Conservation (phyloP, 2,329 filamentous ascomycete species). For the Colletotrichum sidae region DNA sequence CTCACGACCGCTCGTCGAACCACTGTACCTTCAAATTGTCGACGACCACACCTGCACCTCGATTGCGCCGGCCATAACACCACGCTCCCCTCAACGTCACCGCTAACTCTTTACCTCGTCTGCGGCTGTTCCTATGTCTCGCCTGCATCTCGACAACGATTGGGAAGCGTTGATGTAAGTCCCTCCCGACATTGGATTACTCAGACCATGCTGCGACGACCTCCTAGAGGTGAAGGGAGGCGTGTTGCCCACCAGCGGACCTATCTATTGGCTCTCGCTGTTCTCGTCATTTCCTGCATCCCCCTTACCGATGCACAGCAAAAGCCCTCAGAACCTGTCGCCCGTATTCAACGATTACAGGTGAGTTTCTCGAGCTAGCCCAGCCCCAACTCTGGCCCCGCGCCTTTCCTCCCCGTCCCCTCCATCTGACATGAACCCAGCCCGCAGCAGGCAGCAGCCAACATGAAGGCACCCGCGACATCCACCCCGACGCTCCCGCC, state of each 20-base stretch:
- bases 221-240: slow-evolving; percentile 65
- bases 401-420: background rate
- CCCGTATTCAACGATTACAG: slow-evolving; percentile 20
- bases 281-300: slow-evolving; percentile 68
- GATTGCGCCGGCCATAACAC: background rate
- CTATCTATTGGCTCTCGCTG: slow-evolving; percentile 65
- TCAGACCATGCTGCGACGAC: slow-evolving; percentile 70
- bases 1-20: slow-evolving; percentile 7
- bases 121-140: slow-evolving; percentile 36
- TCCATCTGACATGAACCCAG: slow-evolving; percentile 18
- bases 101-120: background rate
- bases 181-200: slow-evolving; percentile 22
- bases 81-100: background rate
- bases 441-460: slow-evolving; percentile 16
- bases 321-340: slow-evolving; percentile 60
- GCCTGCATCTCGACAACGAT: slow-evolving; percentile 22
- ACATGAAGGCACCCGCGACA: slow-evolving; percentile 22
- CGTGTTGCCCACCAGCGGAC: slow-evolving; percentile 59
- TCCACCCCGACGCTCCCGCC: slow-evolving; percentile 41
- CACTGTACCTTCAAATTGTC: background rate
- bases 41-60: background rate
- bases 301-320: slow-evolving; percentile 72
- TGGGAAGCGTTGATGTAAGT: slow-evolving; percentile 37
- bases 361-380: background rate
- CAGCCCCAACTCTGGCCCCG: background rate